Evolutionary conservation across 768 basidiomycete genomes (phyloP), one percentile per base, ranked within the genome.

Genomic region (Rhizopogon vinicolor): DNA sequence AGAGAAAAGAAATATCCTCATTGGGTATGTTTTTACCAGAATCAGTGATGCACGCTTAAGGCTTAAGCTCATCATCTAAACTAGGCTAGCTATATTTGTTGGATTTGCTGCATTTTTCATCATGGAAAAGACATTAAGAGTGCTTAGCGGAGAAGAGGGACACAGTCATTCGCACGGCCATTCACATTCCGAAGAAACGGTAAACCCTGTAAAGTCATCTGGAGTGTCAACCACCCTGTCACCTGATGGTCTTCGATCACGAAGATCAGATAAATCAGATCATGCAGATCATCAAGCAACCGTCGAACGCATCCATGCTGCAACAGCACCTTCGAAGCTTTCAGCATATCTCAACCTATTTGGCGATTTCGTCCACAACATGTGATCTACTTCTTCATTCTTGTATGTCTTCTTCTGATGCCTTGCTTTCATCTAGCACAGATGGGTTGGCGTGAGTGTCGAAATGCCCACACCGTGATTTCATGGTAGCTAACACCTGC

Each of bases 281-380:
- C 52, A 42, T 50, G 55, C n/a, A 52, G 42, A 18, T 55, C 67
- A 53, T 65, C 61, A 60, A 31, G 65, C 68, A 58, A 54, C 68
- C 50, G 53, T 65, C 10, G 65, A 69, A 25, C 39, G 52, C 2
- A 54, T 59, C 28, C 61, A 66, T 31, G 51, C 61, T 54, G 66
- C 68, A 14, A 73, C 74, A 52, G 81, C 85, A 29, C 83, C 89
- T 16, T 88, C 92, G 41, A 91, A 90, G 70, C 74, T 93, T 51
- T 94, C 93, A 16, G 93, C 93, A 13, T 95, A 94, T 70, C 80
- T 96, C 50, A 96, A 96, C 72, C 77, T 95, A 52, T 93, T 93
- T 67, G 93, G 92, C 42, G 93, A 94, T 68, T 93, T 95, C 67
- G 91, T 91, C 46, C 93, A 96, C 66, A 95, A 96, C 68, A 94